Evolutionary conservation across 176 grass and related monocot species (phyloP).

Genomic region (Avena atlantica): DNA sequence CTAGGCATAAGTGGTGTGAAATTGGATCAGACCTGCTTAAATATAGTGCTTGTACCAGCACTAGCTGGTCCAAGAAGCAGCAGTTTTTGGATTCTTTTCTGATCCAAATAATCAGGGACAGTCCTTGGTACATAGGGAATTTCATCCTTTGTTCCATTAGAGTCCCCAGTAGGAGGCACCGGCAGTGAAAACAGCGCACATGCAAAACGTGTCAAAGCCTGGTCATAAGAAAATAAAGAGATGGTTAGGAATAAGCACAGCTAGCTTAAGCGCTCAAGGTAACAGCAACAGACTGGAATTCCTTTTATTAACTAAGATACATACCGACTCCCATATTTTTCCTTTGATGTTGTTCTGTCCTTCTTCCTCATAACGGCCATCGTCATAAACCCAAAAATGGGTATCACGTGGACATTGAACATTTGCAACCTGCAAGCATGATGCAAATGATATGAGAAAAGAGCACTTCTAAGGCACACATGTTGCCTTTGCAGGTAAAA

Average conservation of each 20-base stretch:
- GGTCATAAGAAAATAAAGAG: slow-evolving; percentile 14
- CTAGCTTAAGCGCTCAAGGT: slow-evolving; percentile 10
- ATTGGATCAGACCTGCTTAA: slow-evolving; percentile 75
- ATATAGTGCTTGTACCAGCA: slow-evolving; percentile 94
- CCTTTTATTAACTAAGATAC: slow-evolving; percentile 51
- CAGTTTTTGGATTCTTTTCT: slow-evolving; percentile 89
- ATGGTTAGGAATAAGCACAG: slow-evolving; percentile 21
- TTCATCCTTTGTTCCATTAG: slow-evolving; percentile 70
- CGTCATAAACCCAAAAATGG: slow-evolving; percentile 99
- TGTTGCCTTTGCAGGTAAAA: background rate
- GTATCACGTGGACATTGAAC: slow-evolving; percentile 94
- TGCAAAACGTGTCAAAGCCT: slow-evolving; percentile 79
- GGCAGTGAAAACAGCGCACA: slow-evolving; percentile 84
- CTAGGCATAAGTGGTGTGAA: slow-evolving; percentile 15
- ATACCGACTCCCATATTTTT: slow-evolving; percentile 89
- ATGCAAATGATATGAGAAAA: slow-evolving; percentile 28
- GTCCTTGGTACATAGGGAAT: slow-evolving; percentile 60
- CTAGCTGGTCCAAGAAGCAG: slow-evolving; percentile 80
- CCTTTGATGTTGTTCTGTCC: slow-evolving; percentile 99
- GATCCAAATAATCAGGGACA: slow-evolving; percentile 87
- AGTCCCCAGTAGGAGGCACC: slow-evolving; percentile 69
- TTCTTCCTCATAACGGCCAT: slow-evolving; percentile 94
- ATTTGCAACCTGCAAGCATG: slow-evolving; percentile 68
- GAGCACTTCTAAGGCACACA: background rate
- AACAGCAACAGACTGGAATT: slow-evolving; percentile 17